phyloP scores from a whole-genome alignment of 257 asterid species.

The Solanum acaule region DNA sequence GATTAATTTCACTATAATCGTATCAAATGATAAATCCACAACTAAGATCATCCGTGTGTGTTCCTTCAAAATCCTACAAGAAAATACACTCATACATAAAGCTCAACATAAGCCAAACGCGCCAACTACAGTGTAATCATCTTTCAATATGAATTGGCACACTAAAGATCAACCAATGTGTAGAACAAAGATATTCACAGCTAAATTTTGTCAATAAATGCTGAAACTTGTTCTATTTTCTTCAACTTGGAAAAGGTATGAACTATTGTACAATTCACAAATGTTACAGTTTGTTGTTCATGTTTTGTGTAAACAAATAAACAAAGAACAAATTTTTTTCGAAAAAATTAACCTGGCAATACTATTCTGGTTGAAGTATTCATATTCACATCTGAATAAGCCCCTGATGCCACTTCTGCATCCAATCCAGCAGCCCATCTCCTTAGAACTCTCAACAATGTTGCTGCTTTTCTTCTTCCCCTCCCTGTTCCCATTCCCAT shows the following conservation, averaged over 20 bases:
- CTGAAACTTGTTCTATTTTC: neutral
- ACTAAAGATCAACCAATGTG: neutral
- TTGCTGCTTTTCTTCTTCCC: slow-evolving; percentile 66
- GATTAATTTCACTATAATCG: neutral
- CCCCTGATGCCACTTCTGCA: slow-evolving; percentile 23
- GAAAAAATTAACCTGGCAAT: slow-evolving; percentile 27
- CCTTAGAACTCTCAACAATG: slow-evolving; percentile 65
- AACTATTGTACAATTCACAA: neutral
- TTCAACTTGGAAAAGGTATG: neutral
- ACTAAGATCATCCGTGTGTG: neutral
- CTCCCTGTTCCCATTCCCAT: slow-evolving; percentile 81
- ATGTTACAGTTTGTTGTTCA: neutral
- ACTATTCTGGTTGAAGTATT: slow-evolving; percentile 35
- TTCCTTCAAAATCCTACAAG: neutral
- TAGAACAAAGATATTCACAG: neutral
- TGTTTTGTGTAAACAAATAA: neutral
- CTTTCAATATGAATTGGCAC: neutral
- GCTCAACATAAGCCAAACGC: neutral
- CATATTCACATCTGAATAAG: slow-evolving; percentile 30
- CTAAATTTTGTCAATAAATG: neutral
- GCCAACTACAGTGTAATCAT: neutral
- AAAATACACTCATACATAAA: neutral
- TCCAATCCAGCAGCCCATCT: slow-evolving; percentile 84
- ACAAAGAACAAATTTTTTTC: neutral
- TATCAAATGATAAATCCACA: neutral